Evolutionary conservation across 305 asterid genomes (phyloP).

Genomic region (Fraxinus albicans): DNA sequence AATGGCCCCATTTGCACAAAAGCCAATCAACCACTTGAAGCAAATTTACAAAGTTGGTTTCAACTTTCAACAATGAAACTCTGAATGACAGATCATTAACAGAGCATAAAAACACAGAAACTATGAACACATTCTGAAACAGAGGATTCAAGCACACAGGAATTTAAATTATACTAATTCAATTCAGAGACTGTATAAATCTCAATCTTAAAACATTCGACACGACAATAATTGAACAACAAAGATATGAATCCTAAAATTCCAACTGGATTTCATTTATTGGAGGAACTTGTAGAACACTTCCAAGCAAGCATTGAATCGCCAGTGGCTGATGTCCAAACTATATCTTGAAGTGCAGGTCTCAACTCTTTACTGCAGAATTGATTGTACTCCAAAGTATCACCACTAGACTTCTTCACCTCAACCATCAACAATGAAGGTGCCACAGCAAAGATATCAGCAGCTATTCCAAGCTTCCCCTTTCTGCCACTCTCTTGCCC

Average conservation of each 20-base stretch:
- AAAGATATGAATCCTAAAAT: not conserved
- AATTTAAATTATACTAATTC: not conserved
- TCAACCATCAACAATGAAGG: conserved; percentile 74
- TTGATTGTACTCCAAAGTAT: conserved; percentile 73
- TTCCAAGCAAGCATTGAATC: conserved; percentile 43
- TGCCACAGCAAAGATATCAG: conserved; percentile 65
- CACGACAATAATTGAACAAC: not conserved
- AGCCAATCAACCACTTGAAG: conserved; percentile 1
- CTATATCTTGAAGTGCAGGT: conserved; percentile 84
- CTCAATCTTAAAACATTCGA: not conserved
- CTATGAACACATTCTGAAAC: not conserved
- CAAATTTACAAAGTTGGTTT: conserved; percentile 10
- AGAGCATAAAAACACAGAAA: not conserved
- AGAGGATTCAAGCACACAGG: not conserved
- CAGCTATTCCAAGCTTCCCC: conserved; percentile 78
- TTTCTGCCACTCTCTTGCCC: conserved; percentile 71
- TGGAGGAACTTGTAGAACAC: not conserved
- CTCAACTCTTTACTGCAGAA: conserved; percentile 84
- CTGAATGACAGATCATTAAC: conserved; percentile 5
- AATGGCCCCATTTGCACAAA: not conserved
- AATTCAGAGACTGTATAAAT: not conserved
- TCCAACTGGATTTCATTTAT: not conserved
- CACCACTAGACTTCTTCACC: conserved; percentile 86
- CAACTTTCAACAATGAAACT: not conserved
- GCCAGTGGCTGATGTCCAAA: conserved; percentile 61